These are phyloP conservation scores for Ogataea parapolymorpha DNA, from an alignment of 805 yeast genomes.

Conservation along the genomic window DNA sequence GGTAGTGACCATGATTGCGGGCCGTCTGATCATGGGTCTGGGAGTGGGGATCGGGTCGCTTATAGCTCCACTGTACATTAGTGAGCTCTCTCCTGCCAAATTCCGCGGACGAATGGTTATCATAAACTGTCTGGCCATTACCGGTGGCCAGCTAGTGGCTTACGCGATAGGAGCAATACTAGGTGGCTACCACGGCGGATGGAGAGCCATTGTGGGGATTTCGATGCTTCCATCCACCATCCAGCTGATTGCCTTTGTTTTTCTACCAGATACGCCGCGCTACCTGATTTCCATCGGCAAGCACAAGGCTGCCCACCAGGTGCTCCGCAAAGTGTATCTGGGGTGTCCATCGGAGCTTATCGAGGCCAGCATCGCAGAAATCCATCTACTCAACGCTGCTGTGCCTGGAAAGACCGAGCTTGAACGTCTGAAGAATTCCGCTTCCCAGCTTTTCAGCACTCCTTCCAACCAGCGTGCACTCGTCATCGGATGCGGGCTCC, in stretches of 20 bases:
- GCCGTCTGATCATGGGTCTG: slow-evolving; percentile 50
- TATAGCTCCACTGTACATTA: slow-evolving; percentile 51
- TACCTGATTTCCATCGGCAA: slow-evolving; percentile 45
- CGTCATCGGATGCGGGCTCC: slow-evolving; percentile 53
- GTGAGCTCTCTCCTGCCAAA: slow-evolving; percentile 51
- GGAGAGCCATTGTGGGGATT: slow-evolving; percentile 50
- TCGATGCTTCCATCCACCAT: slow-evolving; percentile 50
- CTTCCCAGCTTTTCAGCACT: slow-evolving; percentile 39
- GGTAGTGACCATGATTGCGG: slow-evolving; percentile 49
- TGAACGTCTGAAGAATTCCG: slow-evolving; percentile 32
- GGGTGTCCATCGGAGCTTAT: slow-evolving; percentile 37
- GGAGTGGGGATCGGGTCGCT: slow-evolving; percentile 57
- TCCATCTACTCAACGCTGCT: slow-evolving; percentile 30
- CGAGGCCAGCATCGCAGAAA: slow-evolving; percentile 42
- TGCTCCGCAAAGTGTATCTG: slow-evolving; percentile 38
- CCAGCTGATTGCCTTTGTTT: slow-evolving; percentile 44
- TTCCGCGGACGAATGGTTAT: slow-evolving; percentile 52
- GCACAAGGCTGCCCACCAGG: slow-evolving; percentile 37
- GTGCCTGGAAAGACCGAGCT: slow-evolving; percentile 27
- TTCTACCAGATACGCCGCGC: slow-evolving; percentile 55
- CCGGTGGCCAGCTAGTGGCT: slow-evolving; percentile 56
- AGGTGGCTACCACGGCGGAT: slow-evolving; percentile 40
- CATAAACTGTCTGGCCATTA: slow-evolving; percentile 50
- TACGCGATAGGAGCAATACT: slow-evolving; percentile 51
- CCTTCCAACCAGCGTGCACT: slow-evolving; percentile 51